Base-by-base conservation (phyloP, 2,329 filamentous ascomycete genomes). In the Beauveria rudraprayagi region DNA sequence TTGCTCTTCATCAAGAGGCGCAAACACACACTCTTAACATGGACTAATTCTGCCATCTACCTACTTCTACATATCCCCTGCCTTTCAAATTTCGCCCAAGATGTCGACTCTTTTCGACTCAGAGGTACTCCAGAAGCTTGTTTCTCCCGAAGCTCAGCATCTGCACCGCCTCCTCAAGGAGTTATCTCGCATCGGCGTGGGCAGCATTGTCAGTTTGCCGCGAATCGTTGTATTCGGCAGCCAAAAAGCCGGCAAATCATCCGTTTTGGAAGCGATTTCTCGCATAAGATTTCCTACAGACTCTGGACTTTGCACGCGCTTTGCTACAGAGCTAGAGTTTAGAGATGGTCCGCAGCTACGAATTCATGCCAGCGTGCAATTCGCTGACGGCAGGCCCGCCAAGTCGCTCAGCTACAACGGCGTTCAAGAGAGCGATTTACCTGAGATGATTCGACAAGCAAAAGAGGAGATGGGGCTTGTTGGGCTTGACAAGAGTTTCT, bases 241-340 rank as follows among this genome's bases (percentile, higher is more conserved):
- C 66, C 91, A 94, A 70, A 92, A 89, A 0, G 91, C 90, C 48
- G 91, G 91, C 68, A 95, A 95, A 78, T 91, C 88, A 72, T 93
- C 90, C 1, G 88, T 94, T 19, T 77, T 94, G 34, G 90, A 94
- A 70, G 92, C 75, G 19, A 63, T 83, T 37, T 82, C 79, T 0
- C 77, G 77, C 0, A 78, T 82, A 40, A 73, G 75, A 0, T 80
- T 82, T 44, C 79, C 80, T 5, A 73, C 77, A 1, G 72, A 67
- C 0, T 71, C 72, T 0, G 76, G 72, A 0, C 73, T 81, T 1
- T 81, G 80, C 51, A 82, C 80, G 0, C 73, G 80, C 0, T 79
- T 80, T 50, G 78, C 75, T 0, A 82, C 80, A 0, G 81, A 86
- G 65, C 70, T 86, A 6, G 75, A 81, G 26, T 71, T 85, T 14